Conservation (phyloP, 352 stramenopile species). For the Globisporangium cystogenes region DNA sequence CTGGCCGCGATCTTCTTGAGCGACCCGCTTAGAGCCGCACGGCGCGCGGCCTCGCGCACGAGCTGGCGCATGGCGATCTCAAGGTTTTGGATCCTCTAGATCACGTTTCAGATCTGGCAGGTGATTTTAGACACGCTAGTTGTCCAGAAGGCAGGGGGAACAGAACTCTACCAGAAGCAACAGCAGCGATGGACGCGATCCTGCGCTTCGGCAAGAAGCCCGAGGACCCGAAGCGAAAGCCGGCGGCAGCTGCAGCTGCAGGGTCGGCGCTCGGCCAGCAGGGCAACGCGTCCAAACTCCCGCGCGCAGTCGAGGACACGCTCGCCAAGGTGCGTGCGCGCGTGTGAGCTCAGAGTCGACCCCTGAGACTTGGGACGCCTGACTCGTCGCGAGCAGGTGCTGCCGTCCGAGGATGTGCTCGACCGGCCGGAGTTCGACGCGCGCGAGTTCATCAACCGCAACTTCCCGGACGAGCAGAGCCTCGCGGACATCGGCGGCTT, state of each 20-base stretch:
- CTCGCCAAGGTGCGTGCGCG: constrained; percentile 34
- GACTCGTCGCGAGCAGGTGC: constrained; percentile 25
- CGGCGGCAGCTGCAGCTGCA: neutral
- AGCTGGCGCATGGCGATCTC: constrained; percentile 41
- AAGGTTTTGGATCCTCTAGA: too few relatives aligned
- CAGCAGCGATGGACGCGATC: neutral
- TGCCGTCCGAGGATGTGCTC: constrained; percentile 83
- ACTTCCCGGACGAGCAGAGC: constrained; percentile 88
- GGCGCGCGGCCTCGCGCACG: constrained; percentile 52
- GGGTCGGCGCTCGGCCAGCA: constrained; percentile 7
- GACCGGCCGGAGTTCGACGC: constrained; percentile 88
- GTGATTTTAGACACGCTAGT: too few relatives aligned
- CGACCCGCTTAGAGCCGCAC: constrained; percentile 43
- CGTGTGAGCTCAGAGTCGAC: too few relatives aligned
- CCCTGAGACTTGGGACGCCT: neutral
- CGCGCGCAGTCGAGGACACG: constrained; percentile 41
- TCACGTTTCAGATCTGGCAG: too few relatives aligned
- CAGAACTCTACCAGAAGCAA: too few relatives aligned
- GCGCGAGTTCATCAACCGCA: constrained; percentile 91
- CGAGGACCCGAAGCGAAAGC: constrained; percentile 17
- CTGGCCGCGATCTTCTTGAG: constrained; percentile 56
- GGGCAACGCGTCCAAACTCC: constrained; percentile 37
- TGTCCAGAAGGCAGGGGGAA: too few relatives aligned
- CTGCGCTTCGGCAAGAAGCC: constrained; percentile 14
- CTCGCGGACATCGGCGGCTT: constrained; percentile 80